Conservation (phyloP, 78 protist species). For the Tieghemostelium lacteum region DNA sequence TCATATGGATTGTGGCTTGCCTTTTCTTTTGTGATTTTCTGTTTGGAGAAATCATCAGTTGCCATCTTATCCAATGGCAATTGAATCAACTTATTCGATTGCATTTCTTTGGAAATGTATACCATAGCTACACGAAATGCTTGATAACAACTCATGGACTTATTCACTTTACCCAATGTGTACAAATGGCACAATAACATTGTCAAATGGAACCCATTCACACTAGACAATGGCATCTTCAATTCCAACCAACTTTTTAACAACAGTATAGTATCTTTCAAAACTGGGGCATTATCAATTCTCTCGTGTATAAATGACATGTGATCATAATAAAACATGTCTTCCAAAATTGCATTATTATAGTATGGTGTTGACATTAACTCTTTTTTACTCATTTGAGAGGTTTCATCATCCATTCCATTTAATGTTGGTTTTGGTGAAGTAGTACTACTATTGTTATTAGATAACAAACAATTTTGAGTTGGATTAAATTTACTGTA, state of each 20-base stretch:
- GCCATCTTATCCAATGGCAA: not conserved
- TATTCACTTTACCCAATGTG: slow-evolving; percentile 25
- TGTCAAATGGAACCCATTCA: slow-evolving; percentile 63
- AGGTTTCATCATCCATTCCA: not conserved
- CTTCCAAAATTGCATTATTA: slow-evolving; percentile 69
- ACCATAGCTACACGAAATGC: slow-evolving; percentile 65
- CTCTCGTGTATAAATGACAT: slow-evolving; percentile 43
- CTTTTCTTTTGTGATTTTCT: not conserved
- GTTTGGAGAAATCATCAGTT: not conserved
- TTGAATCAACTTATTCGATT: not conserved
- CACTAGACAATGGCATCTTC: slow-evolving; percentile 22
- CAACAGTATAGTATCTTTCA: slow-evolving; percentile 44
- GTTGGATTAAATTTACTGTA: slow-evolving; percentile 63
- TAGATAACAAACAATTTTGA: slow-evolving; percentile 25
- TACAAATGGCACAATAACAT: slow-evolving; percentile 68
- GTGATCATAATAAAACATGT: slow-evolving; percentile 36
- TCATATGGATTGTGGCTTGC: not conserved
- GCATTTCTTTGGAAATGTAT: slow-evolving; percentile 19
- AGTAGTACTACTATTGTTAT: not conserved
- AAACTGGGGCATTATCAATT: slow-evolving; percentile 65
- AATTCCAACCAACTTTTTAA: slow-evolving; percentile 44
- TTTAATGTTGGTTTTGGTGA: not conserved
- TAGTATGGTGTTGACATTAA: slow-evolving; percentile 59
- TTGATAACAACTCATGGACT: slow-evolving; percentile 70
- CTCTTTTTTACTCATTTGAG: not conserved